Evolutionary conservation across 2,329 filamentous ascomycete genomes (phyloP).

Genomic region (Stagonosporopsis chrysanthemi): DNA sequence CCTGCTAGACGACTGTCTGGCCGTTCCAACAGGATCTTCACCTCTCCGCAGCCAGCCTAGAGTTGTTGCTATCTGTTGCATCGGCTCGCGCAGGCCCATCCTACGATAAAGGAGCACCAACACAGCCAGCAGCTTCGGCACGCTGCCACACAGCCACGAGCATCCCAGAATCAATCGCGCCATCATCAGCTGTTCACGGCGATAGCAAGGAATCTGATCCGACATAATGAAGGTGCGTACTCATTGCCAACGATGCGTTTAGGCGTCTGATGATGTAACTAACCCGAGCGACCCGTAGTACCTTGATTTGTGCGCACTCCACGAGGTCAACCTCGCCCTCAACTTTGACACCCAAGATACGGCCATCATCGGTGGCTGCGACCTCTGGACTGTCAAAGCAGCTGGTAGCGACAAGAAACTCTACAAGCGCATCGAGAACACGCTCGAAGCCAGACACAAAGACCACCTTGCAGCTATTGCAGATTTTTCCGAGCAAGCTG

Average conservation of each 20-base stretch:
- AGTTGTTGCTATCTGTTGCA: conserved; percentile 49
- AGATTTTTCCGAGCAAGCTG: conserved; percentile 83
- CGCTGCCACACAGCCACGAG: conserved; percentile 22
- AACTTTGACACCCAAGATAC: conserved; percentile 96
- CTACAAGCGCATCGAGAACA: conserved; percentile 93
- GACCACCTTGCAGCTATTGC: conserved; percentile 85
- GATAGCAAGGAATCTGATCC: conserved; percentile 8
- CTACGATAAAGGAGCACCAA: conserved; percentile 41
- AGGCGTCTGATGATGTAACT: conserved; percentile 40
- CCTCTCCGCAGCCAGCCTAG: conserved; percentile 54
- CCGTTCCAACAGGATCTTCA: conserved; percentile 47
- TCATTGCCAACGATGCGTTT: conserved; percentile 6
- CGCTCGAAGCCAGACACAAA: conserved; percentile 89
- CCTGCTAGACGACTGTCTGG: conserved; percentile 52
- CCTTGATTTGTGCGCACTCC: conserved; percentile 87
- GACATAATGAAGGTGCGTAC: conserved; percentile 50
- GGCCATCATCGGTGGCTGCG: conserved; percentile 90
- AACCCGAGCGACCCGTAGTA: conserved; percentile 66
- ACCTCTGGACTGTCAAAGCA: conserved; percentile 97
- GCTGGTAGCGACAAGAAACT: conserved; percentile 95
- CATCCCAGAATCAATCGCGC: conserved; percentile 13
- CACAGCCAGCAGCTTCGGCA: conserved; percentile 31
- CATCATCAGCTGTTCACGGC: conserved; percentile 4
- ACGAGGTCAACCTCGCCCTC: conserved; percentile 88
- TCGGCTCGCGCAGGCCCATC: conserved; percentile 46